A percentile compares a stretch with the other conserved stretches of the same genome.
Evolutionary conservation across 1,284 basidiomycete species (phyloP).

Genomic region (Baeospora myosura): DNA sequence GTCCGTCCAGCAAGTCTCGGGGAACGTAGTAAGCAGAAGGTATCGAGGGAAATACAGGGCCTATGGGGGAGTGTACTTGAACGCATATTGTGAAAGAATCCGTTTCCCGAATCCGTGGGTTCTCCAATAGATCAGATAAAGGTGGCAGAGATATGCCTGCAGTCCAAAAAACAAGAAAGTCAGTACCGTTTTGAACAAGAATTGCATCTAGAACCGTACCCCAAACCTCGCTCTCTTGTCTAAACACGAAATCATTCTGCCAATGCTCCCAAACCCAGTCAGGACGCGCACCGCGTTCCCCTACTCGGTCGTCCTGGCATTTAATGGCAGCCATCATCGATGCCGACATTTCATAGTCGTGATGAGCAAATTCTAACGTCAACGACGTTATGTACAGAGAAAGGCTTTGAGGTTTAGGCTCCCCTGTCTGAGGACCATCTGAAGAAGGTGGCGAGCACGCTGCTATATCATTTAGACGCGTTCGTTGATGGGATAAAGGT

Average conservation of each 20-base stretch:
- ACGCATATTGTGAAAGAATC: constrained; percentile 66
- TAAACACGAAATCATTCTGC: constrained; percentile 60
- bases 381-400: constrained; percentile 64
- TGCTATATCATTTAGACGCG: constrained; percentile 22
- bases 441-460: constrained; percentile 17
- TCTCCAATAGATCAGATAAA: constrained; percentile 53
- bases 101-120: constrained; percentile 46
- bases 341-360: constrained; percentile 52
- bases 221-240: constrained; percentile 65
- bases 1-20: constrained; percentile 50
- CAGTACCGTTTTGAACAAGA: neutral
- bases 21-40: constrained; percentile 61
- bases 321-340: constrained; percentile 72
- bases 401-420: constrained; percentile 29
- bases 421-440: constrained; percentile 11
- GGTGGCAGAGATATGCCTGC: constrained; percentile 60
- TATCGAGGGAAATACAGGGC: constrained; percentile 58
- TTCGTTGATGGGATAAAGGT: neutral
- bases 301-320: constrained; percentile 51
- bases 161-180: constrained; percentile 34
- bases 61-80: constrained; percentile 62
- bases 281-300: constrained; percentile 57
- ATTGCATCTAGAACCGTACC: constrained; percentile 28
- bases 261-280: constrained; percentile 69
- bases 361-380: constrained; percentile 50